phyloP scores from a whole-genome alignment of 2,329 filamentous ascomycete species.

The Ceratocystis papillata region DNA sequence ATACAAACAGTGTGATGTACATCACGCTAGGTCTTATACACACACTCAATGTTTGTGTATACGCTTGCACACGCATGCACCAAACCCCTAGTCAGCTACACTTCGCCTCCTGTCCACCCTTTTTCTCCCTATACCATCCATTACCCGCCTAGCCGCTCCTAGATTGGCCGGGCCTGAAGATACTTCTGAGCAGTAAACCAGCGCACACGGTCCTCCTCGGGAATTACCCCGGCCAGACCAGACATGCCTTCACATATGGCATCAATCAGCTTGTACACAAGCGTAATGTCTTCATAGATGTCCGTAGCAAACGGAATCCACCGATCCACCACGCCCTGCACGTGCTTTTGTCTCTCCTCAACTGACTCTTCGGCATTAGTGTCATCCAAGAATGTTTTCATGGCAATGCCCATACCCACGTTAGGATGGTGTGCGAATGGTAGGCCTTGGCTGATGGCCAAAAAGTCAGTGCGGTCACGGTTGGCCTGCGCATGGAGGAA shows the following conservation, averaged over 20 bases:
- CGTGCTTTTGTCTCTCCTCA: constrained; percentile 37
- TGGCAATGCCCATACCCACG: constrained; percentile 65
- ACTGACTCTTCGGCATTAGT: constrained; percentile 43
- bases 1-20: too few species aligned
- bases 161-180: constrained; percentile 23
- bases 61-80: too few species aligned
- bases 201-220: constrained; percentile 15
- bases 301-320: constrained; percentile 50
- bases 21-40: too few species aligned
- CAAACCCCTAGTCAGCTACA: neutral
- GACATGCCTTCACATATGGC: constrained; percentile 45
- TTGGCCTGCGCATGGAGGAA: constrained; percentile 71
- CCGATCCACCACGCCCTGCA: constrained; percentile 41
- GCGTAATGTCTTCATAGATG: constrained; percentile 49
- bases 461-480: constrained; percentile 54
- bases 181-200: constrained; percentile 22
- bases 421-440: constrained; percentile 62
- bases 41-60: too few species aligned
- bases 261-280: constrained; percentile 47
- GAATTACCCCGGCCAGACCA: constrained; percentile 9
- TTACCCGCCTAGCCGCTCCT: neutral
- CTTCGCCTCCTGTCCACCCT: neutral
- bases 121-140: neutral
- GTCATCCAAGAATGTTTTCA: constrained; percentile 70
- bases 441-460: constrained; percentile 61